Conservation (phyloP, 2,329 filamentous ascomycete genomes). For the Paracoccidioides lutzii region DNA sequence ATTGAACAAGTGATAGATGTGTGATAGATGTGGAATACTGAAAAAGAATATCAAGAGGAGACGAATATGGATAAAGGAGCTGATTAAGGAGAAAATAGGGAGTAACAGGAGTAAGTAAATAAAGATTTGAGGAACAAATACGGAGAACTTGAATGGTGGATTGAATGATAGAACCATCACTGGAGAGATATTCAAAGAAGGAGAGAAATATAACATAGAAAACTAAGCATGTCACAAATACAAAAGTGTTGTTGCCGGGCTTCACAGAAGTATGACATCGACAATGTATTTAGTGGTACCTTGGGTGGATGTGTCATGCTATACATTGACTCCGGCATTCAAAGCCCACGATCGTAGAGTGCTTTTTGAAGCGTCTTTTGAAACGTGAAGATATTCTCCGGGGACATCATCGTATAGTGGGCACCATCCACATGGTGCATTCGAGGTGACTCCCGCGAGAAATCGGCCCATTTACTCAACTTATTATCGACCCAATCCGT, state of each 20-base stretch:
- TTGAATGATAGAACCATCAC: not conserved
- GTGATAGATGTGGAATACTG: not conserved
- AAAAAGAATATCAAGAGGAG: not conserved
- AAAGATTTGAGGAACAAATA: not conserved
- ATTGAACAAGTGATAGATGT: not conserved
- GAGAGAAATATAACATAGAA: not conserved
- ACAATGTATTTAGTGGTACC: not conserved
- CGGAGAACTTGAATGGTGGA: not conserved
- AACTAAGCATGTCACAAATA: not conserved
- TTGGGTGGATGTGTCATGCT: not conserved
- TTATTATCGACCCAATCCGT: constrained; percentile 8
- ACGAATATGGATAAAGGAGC: not conserved
- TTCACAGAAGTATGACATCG: not conserved
- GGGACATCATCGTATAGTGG: constrained; percentile 31
- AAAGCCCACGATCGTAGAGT: constrained; percentile 2
- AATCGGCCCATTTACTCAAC: constrained; percentile 26
- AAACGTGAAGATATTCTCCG: constrained; percentile 26
- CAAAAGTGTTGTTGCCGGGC: not conserved
- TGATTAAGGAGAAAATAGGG: not conserved
- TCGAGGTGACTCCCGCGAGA: constrained; percentile 14
- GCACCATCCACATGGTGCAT: constrained; percentile 27
- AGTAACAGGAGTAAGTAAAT: not conserved
- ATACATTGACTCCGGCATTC: not conserved
- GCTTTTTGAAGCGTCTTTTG: constrained; percentile 12
- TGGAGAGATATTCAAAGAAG: not conserved